These are phyloP conservation scores for Aspergillus quadrilineatus DNA, from an alignment of 2,329 filamentous ascomycete genomes.

Conservation along the genomic window DNA sequence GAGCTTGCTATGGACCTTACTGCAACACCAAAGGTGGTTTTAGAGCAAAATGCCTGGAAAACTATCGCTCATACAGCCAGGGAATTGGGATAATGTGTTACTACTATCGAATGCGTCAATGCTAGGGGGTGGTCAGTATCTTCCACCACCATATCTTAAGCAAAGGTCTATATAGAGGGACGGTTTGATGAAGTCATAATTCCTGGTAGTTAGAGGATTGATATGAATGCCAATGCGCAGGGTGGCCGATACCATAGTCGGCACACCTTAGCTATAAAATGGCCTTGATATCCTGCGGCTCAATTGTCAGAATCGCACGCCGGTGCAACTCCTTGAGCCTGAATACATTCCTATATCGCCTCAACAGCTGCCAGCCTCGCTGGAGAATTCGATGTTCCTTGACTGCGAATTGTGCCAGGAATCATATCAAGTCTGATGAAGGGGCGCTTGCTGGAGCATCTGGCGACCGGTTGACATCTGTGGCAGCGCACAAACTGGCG, in stretches of 20 bases:
- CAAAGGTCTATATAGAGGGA: too few species aligned
- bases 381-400: slow-evolving; percentile 15
- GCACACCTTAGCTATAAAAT: slow-evolving; percentile 58
- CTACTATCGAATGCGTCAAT: too few species aligned
- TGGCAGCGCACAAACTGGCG: slow-evolving; percentile 13
- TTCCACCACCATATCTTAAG: too few species aligned
- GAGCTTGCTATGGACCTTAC: too few species aligned
- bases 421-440: slow-evolving; percentile 17
- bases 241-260: slow-evolving; percentile 53
- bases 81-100: too few species aligned
- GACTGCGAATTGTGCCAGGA: not conserved
- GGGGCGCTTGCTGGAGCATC: slow-evolving; percentile 5
- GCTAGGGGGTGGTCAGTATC: too few species aligned
- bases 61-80: too few species aligned
- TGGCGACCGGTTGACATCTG: slow-evolving; percentile 13
- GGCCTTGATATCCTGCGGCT: slow-evolving; percentile 59
- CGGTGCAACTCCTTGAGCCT: slow-evolving; percentile 5
- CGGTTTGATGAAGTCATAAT: too few species aligned
- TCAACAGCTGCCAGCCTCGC: slow-evolving; percentile 9
- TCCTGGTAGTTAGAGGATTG: too few species aligned
- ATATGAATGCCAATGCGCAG: too few species aligned
- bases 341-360: slow-evolving; percentile 23
- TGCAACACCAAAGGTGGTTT: too few species aligned
- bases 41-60: too few species aligned
- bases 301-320: slow-evolving; percentile 40